Evolutionary conservation across 2,329 filamentous ascomycete genomes (phyloP).

Genomic region (Arachnopeziza araneosa): DNA sequence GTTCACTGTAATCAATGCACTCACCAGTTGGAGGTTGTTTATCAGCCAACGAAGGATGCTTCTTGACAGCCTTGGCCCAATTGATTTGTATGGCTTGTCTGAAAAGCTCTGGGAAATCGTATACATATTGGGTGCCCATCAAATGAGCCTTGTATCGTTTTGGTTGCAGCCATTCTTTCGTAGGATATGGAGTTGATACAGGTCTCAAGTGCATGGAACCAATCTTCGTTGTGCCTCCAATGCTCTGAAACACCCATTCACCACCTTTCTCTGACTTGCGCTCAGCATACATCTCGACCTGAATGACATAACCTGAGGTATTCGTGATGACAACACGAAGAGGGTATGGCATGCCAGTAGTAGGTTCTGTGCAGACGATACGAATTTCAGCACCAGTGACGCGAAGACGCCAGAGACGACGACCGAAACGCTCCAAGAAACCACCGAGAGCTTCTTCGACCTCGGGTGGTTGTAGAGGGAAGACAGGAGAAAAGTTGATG

Average conservation of each 20-base stretch:
- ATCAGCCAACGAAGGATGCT: slow-evolving; percentile 66
- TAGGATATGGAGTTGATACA: slow-evolving; percentile 88
- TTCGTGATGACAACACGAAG: slow-evolving; percentile 96
- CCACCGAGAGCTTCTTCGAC: slow-evolving; percentile 90
- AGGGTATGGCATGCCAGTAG: slow-evolving; percentile 79
- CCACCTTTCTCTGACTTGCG: slow-evolving; percentile 91
- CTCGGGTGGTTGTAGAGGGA: slow-evolving; percentile 83
- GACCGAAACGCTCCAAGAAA: slow-evolving; percentile 94
- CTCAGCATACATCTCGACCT: slow-evolving; percentile 96
- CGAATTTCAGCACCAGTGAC: slow-evolving; percentile 97
- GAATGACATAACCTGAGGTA: slow-evolving; percentile 95
- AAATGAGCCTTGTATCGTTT: slow-evolving; percentile 99
- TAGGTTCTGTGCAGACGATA: slow-evolving; percentile 91
- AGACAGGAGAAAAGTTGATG: slow-evolving; percentile 98
- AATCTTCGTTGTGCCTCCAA: slow-evolving; percentile 90
- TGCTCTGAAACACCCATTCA: slow-evolving; percentile 97
- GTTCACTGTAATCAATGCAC: slow-evolving; percentile 89
- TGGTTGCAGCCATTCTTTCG: slow-evolving; percentile 97
- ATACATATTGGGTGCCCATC: slow-evolving; percentile 99
- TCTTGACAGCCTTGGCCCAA: slow-evolving; percentile 73
- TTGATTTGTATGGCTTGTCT: slow-evolving; percentile 94
- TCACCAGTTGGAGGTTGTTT: slow-evolving; percentile 82
- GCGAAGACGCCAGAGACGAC: slow-evolving; percentile 91
- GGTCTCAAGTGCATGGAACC: slow-evolving; percentile 91
- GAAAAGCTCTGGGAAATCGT: slow-evolving; percentile 99